Conservation (phyloP, 176 grass and related monocot species). For the Oropetium thomaeum region DNA sequence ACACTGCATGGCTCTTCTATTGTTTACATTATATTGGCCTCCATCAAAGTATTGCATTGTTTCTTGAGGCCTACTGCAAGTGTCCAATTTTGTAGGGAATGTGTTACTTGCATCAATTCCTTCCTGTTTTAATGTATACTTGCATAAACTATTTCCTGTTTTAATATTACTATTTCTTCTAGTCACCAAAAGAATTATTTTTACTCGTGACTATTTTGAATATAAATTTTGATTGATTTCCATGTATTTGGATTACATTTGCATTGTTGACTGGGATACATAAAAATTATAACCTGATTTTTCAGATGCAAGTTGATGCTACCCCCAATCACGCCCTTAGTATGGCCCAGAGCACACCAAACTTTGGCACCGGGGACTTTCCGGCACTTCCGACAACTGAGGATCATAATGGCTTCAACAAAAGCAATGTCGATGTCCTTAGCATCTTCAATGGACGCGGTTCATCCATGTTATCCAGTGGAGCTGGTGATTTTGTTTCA, state of each 20-base stretch:
- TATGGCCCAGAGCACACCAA: conserved; percentile 52
- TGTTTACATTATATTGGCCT: not conserved
- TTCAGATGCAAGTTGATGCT: conserved; percentile 87
- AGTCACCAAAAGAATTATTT: not conserved
- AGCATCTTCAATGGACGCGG: conserved; percentile 38
- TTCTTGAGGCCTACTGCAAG: not conserved
- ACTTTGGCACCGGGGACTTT: conserved; percentile 75
- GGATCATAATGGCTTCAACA: conserved; percentile 55
- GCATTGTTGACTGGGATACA: not conserved
- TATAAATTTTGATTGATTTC: not conserved
- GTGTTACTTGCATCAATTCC: not conserved
- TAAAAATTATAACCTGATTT: conserved; percentile 16
- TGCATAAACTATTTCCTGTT: not conserved
- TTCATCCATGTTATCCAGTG: conserved; percentile 45
- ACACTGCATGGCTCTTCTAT: not conserved
- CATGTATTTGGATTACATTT: not conserved
- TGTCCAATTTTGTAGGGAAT: not conserved
- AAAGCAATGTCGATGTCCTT: conserved; percentile 43
- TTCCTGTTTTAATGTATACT: not conserved
- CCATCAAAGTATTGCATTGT: not conserved
- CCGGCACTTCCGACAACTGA: conserved; percentile 66
- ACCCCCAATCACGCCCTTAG: conserved; percentile 46
- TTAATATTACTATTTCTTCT: not conserved
- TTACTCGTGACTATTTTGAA: not conserved
- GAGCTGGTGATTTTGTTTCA: conserved; percentile 77